These are phyloP conservation scores for Stachybotrys echinatus DNA, from an alignment of 2,329 filamentous ascomycete genomes.

Conservation along the genomic window DNA sequence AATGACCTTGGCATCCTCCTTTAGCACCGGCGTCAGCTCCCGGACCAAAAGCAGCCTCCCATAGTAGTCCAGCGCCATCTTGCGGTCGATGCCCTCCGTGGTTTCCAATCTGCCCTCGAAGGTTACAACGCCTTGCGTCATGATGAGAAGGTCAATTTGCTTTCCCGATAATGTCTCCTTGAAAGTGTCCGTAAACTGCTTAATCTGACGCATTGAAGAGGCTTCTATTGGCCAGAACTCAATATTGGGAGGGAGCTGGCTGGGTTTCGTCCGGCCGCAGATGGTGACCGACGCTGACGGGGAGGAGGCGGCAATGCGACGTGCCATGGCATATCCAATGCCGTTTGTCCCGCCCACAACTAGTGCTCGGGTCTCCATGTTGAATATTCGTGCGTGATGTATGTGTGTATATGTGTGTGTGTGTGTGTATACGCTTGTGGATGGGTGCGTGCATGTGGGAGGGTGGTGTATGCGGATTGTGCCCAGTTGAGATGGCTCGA, in stretches of 20 bases:
- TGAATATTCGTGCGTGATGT: not conserved
- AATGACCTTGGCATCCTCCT: conserved; percentile 29
- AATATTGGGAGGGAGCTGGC: conserved; percentile 16
- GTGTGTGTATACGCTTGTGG: no score
- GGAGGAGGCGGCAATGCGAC: conserved; percentile 16
- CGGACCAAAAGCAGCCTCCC: conserved; percentile 36
- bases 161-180: conserved; percentile 17
- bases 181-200: conserved; percentile 15
- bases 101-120: conserved; percentile 31
- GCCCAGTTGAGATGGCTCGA: no score
- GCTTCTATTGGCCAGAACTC: conserved; percentile 20
- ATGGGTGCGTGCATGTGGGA: no score
- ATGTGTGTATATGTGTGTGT: no score
- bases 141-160: conserved; percentile 31
- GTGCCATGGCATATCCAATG: conserved; percentile 24
- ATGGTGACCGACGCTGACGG: conserved; percentile 16
- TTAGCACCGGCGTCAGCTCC: conserved; percentile 31
- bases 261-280: conserved; percentile 18
- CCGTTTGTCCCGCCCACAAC: conserved; percentile 23
- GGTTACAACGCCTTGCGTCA: conserved; percentile 32
- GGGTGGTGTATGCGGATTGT: no score
- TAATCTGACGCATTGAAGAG: conserved; percentile 20
- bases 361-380: conserved; percentile 12
- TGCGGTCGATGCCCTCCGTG: conserved; percentile 36
- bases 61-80: conserved; percentile 42